Evolutionary conservation across 208 protist species (phyloP), one percentile per base, ranked within the genome.

Genomic region (Acanthamoeba castellanii): DNA sequence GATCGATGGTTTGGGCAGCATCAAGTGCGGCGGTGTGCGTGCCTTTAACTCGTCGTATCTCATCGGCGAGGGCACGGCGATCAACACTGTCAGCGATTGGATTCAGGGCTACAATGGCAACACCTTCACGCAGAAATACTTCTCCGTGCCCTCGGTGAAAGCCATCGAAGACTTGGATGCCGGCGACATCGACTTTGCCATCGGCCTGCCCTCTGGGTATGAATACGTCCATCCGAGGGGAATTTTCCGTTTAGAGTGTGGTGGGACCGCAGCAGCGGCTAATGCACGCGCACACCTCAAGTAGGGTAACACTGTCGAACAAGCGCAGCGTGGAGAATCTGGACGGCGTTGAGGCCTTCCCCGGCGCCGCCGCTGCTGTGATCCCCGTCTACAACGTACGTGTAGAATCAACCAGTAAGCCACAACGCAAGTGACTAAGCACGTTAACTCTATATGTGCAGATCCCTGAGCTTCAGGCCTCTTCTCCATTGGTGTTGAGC

Each of bases 61-160:
- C 20, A 91, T 91, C 22, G 85, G 85, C 20, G 85, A 91, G 85
- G 85, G 85, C 30, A 72, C 61, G 37, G 45, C 57, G 5, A 91
- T 91, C 61, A 42, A 68, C 85, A 72, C 85, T 1, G 68, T 91
- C 52, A 70, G 85, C 85, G 85, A 91, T 11, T 91, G 85, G 85
- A 91, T 91, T 34, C 85, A 91, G 85, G 85, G 85, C 85, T 91
- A 91, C 85, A 42, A 13, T 55, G 52, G 57, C 85, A 91, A 91
- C 61, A 91, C 85, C 7, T 91, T 91, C 85, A 91, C 47, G 20
- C 85, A 91, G 27, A 91, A 91, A 52, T 91, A 91, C 61, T 91
- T 91, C 27, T 25, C 85, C 22, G 85, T 91, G 13, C n/a, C 85
- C 4, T 45, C 57, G 7, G 22, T 70, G 8, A 68, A 20, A 1